phyloP scores from a whole-genome alignment of 352 stramenopile genomes.

The Phytophthora cryptogea region DNA sequence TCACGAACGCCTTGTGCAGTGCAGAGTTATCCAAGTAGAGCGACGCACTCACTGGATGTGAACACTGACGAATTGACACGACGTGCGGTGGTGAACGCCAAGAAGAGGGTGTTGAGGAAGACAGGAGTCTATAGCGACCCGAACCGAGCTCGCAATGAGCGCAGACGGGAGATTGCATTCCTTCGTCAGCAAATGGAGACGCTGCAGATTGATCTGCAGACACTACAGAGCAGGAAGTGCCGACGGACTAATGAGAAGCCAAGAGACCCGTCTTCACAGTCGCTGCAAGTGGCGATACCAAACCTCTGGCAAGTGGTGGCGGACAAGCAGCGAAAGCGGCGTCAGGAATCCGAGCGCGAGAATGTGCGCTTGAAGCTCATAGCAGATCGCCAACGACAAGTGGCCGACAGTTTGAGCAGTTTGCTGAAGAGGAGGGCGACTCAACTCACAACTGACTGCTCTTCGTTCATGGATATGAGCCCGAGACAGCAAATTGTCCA shows the following conservation, averaged over 20 bases:
- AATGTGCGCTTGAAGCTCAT: conserved; percentile 37
- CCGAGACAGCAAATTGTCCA: conserved; percentile 8
- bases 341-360: conserved; percentile 29
- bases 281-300: conserved; percentile 4
- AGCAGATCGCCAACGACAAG: conserved; percentile 43
- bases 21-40: not conserved
- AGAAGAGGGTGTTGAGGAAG: conserved; percentile 10
- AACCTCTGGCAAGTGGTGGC: conserved; percentile 31
- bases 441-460: conserved; percentile 14
- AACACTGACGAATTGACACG: not conserved
- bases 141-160: conserved; percentile 29
- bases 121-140: conserved; percentile 11
- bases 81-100: conserved; percentile 14
- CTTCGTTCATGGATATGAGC: conserved; percentile 13
- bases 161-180: conserved; percentile 32
- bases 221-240: conserved; percentile 10
- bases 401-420: conserved; percentile 38
- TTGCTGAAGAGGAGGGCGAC: conserved; percentile 32
- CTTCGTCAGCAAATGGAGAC: conserved; percentile 30
- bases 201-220: conserved; percentile 32
- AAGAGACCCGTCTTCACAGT: too few species aligned
- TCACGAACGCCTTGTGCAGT: not conserved
- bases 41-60: not conserved
- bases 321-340: conserved; percentile 9
- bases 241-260: not conserved